Evolutionary conservation across 2,329 filamentous ascomycete species (phyloP), one percentile per base, ranked within the genome.

Genomic region (Beauveria caledonica): DNA sequence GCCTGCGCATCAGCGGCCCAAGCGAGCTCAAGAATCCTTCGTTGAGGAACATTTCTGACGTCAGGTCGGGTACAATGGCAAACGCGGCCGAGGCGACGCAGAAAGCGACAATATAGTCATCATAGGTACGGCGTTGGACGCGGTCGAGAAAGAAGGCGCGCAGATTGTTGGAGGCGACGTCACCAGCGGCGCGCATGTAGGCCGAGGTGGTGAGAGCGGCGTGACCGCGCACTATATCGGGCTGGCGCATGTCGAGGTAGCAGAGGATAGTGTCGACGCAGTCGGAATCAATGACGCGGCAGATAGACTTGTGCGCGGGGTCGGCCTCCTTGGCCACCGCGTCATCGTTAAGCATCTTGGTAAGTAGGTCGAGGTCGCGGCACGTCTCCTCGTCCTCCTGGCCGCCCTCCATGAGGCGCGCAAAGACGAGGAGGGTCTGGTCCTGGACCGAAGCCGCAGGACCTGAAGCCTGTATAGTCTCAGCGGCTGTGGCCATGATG

Each of bases 11-110:
- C 58, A 95, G 78, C 15, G 88, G 85, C 17, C 88, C 86, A 7
- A 97, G 81, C 60, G 85, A 87, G 62, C 85, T 79, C 50, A 97
- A 78, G 68, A 99, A 97, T 3, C 90, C 90, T 65, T 96, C 90
- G 40, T 86, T 92, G 60, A 97, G 82, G 71, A 99, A 97, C 42
- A 97, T 79, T 62, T 86, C 80, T 3, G 90, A 81, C 2, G 87
- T 90, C 48, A 90, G 82, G 60, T 87, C 83, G 3, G 91, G 88
- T 2, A 90, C 85, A 57, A 99, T 83, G 1, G 94, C 92, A 70
- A 99, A 99, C 9, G 95, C 84, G 23, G 87, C 85, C 2, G 92
- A 86, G 6, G 92, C 91, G n/a, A 92, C 92, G 58, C 92, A 97
- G 72, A 97, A 97, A 6, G 92, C 92, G 54, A 94, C 80, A 59